These are phyloP conservation scores for Suillus variegatus DNA, from an alignment of 768 basidiomycete species.

Conservation along the genomic window DNA sequence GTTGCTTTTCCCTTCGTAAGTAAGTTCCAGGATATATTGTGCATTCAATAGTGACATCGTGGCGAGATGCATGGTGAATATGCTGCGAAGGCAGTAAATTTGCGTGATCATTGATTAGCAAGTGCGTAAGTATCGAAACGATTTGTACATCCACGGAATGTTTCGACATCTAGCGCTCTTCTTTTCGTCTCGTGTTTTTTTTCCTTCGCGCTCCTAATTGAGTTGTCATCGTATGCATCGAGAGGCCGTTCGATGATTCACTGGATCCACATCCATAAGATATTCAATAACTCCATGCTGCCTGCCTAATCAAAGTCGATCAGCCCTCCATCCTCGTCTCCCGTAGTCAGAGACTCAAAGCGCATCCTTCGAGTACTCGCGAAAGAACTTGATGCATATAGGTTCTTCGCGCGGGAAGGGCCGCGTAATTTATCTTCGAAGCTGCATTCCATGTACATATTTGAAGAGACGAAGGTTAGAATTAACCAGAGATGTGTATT, in stretches of 20 bases:
- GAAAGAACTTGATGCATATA: neutral
- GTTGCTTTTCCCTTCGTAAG: neutral
- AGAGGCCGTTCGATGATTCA: too few relatives aligned
- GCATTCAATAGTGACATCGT: neutral
- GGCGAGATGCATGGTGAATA: neutral
- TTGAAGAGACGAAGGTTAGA: neutral
- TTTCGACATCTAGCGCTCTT: neutral
- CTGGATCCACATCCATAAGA: too few relatives aligned
- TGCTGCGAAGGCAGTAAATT: neutral
- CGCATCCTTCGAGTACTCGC: neutral
- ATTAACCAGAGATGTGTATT: neutral
- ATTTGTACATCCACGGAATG: neutral
- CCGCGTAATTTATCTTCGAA: neutral
- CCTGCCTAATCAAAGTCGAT: neutral
- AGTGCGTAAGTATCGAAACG: neutral
- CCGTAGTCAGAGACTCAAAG: neutral
- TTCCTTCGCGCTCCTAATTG: neutral
- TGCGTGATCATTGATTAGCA: neutral
- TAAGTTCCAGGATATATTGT: neutral
- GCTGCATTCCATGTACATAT: neutral
- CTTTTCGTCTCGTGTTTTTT: neutral
- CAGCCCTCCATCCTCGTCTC: neutral
- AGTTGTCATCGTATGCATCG: neutral
- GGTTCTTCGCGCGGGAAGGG: neutral
- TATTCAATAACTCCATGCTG: too few relatives aligned